Percentiles rank a stretch among this genome's conserved stretches.
These are phyloP conservation scores for Anaeromyces robustus DNA, from an alignment of 192 early-diverging fungal species.

Conservation along the genomic window DNA sequence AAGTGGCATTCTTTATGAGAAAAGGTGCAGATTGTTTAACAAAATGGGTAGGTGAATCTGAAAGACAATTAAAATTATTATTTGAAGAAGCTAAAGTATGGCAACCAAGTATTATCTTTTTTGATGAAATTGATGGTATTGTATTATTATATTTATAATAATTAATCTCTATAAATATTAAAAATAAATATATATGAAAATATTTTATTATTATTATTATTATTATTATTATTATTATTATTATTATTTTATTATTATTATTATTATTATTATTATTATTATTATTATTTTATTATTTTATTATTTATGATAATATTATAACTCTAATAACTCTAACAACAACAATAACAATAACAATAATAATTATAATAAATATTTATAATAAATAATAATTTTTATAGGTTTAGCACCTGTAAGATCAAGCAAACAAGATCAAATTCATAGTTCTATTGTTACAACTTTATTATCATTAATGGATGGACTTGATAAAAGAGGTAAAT, in stretches of 20 bases:
- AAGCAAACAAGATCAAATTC: conserved; percentile 48
- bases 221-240: too few species aligned
- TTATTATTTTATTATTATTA: too few species aligned
- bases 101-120: conserved; percentile 62
- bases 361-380: too few species aligned
- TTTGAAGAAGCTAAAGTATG: conserved; percentile 54
- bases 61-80: conserved; percentile 41
- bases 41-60: conserved; percentile 64
- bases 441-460: conserved; percentile 54
- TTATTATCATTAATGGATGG: conserved; percentile 66
- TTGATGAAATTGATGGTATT: conserved; percentile 63
- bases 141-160: too few species aligned
- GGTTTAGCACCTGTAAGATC: conserved; percentile 42
- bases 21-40: conserved; percentile 54
- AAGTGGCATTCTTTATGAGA: conserved; percentile 52
- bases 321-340: too few species aligned
- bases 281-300: too few species aligned
- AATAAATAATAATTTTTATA: too few species aligned
- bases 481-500: conserved; percentile 34
- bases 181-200: conserved; percentile 3
- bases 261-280: too few species aligned
- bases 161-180: conserved; percentile 1
- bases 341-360: too few species aligned
- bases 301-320: too few species aligned
- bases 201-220: too few species aligned